Base-by-base conservation (phyloP, 805 yeast species). In the Metschnikowia anglica region DNA sequence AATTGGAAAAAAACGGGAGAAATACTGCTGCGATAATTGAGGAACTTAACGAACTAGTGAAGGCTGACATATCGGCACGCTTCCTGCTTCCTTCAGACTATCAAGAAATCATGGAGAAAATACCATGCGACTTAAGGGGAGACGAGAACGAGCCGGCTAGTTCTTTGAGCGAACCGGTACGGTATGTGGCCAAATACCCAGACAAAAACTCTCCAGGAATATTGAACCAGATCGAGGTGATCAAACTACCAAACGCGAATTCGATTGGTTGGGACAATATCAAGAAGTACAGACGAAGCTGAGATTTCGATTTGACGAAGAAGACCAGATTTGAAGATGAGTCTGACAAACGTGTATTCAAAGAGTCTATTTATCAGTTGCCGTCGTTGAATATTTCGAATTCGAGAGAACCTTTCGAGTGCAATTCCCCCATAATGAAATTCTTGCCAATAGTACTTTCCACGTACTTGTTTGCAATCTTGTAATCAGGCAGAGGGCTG, bases 181-280 rank as follows among this genome's bases (percentile, higher is more conserved):
- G 67, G 28, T 61, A 61, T 39, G 49, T 61, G 19, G 55, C 65
- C 2, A 50, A 62, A 16, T 58, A 58, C 39, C 60, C 70, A 1
- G 71, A 67, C 37, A 41, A 49, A 7, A 47, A 48, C 16, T 61
- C 63, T 33, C 66, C 73, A 0, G 68, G 67, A 34, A 36, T 58
- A 9, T 56, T 68, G 37, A 66, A 62, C 36, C 66, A 62, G 46
- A 53, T 69, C 25, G 76, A 70, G 45, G 58, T 70, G 11, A 52
- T 70, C 13, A 69, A 68, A 52, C 59, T 70, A 30, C 76, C 76
- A 2, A 70, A 70, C 50, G 65, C 72, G 28, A 70, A 70, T 45
- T 53, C 66, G 11, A 41, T 70, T 31, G 76, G 68, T 3, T 70
- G 76, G 76, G 75, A 68, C 42, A 70, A 70, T 44, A 51, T 70